phyloP scores from a whole-genome alignment of 306 rosid genomes.

The Lotus japonicus region DNA sequence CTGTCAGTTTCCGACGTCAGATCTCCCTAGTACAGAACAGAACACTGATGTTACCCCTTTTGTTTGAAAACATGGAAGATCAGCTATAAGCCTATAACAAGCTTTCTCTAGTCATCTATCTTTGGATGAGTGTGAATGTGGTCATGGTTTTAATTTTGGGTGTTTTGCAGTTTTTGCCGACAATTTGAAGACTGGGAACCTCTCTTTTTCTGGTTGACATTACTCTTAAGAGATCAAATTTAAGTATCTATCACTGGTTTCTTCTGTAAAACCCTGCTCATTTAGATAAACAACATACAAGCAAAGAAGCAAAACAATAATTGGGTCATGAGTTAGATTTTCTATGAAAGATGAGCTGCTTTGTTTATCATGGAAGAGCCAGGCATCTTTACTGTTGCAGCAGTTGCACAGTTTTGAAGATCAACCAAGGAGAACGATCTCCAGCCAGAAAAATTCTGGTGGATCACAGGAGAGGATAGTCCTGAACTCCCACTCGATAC shows the following conservation, averaged over 20 bases:
- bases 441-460: constrained; percentile 13
- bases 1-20: too few species aligned
- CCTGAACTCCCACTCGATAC: not conserved
- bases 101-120: not conserved
- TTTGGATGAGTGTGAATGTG: not conserved
- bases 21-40: too few species aligned
- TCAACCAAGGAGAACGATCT: constrained; percentile 49
- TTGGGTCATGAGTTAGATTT: constrained; percentile 1
- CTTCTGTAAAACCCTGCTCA: not conserved
- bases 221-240: not conserved
- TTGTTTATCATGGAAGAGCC: not conserved
- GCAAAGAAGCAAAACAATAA: not conserved
- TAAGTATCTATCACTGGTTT: not conserved
- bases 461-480: constrained; percentile 16
- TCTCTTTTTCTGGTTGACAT: not conserved
- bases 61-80: too few species aligned
- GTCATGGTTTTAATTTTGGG: not conserved
- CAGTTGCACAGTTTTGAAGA: constrained; percentile 39
- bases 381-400: constrained; percentile 15
- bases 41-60: too few species aligned
- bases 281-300: not conserved
- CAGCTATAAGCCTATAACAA: not conserved
- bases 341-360: not conserved
- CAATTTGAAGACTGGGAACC: not conserved
- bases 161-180: not conserved